These are phyloP conservation scores for Cornus controversa DNA, from an alignment of 148 eudicot species.

Conservation along the genomic window DNA sequence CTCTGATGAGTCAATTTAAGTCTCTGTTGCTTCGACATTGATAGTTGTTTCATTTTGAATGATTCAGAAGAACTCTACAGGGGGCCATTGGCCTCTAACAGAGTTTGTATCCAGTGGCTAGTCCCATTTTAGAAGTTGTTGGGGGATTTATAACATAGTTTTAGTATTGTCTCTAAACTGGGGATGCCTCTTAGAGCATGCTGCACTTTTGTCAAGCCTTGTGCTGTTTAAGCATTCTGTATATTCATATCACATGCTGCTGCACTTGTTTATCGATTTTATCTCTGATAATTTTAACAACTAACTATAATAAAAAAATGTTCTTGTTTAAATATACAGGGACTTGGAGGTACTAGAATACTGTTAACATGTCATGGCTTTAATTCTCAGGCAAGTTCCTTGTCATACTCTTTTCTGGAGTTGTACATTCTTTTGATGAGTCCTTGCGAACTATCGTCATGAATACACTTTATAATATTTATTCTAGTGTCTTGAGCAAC, in stretches of 20 bases:
- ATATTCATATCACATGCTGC: not conserved
- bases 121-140: not conserved
- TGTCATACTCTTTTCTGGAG: not conserved
- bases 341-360: constrained; percentile 55
- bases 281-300: no score
- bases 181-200: not conserved
- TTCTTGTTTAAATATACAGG: constrained; percentile 33
- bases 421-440: not conserved
- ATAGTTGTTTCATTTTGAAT: not conserved
- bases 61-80: not conserved
- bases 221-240: not conserved
- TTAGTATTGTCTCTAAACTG: not conserved
- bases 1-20: not conserved
- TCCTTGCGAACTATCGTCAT: not conserved
- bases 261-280: not conserved
- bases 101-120: not conserved
- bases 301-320: not conserved
- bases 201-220: not conserved
- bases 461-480: not conserved
- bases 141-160: not conserved
- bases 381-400: constrained; percentile 47
- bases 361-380: constrained; percentile 58
- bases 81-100: not conserved
- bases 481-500: constrained; percentile 57
- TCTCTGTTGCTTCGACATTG: not conserved